These are phyloP conservation scores for Hansenula lynferdii DNA, from an alignment of 1,139 yeast species.

Conservation along the genomic window DNA sequence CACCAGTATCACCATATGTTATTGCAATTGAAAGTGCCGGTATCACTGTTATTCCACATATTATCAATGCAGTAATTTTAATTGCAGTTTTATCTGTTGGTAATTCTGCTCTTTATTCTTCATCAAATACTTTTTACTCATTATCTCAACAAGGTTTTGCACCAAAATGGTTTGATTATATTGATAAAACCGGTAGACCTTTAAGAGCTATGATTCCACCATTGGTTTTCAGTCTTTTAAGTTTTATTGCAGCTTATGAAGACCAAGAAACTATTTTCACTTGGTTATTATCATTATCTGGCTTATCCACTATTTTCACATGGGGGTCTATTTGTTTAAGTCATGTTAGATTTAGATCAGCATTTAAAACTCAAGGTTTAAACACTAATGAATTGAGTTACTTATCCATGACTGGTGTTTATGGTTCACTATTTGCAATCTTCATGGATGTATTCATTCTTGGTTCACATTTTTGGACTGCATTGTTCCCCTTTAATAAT, in stretches of 20 bases:
- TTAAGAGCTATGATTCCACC: constrained; percentile 58
- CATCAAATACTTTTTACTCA: constrained; percentile 79
- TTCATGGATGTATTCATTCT: constrained; percentile 52
- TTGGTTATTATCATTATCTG: constrained; percentile 79
- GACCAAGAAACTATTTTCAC: constrained; percentile 58
- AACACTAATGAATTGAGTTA: constrained; percentile 56
- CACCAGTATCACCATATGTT: constrained; percentile 73
- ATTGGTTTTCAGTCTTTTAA: constrained; percentile 55
- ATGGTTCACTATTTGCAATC: constrained; percentile 61
- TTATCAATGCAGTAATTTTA: constrained; percentile 69
- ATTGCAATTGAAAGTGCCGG: constrained; percentile 57
- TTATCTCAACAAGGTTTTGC: constrained; percentile 80
- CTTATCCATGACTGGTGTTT: constrained; percentile 54
- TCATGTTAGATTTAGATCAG: constrained; percentile 69
- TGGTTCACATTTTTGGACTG: constrained; percentile 70
- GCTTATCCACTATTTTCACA: constrained; percentile 77
- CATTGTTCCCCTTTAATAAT: constrained; percentile 57
- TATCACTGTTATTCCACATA: constrained; percentile 57
- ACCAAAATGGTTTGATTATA: constrained; percentile 67
- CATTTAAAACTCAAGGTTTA: constrained; percentile 55
- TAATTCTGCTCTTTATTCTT: constrained; percentile 71
- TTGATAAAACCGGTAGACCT: constrained; percentile 75
- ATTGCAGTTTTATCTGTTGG: constrained; percentile 68
- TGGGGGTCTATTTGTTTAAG: constrained; percentile 75
- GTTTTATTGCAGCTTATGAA: constrained; percentile 66